Evolutionary conservation across 768 basidiomycete genomes (phyloP).

Genomic region (Phanerochaete carnosa): DNA sequence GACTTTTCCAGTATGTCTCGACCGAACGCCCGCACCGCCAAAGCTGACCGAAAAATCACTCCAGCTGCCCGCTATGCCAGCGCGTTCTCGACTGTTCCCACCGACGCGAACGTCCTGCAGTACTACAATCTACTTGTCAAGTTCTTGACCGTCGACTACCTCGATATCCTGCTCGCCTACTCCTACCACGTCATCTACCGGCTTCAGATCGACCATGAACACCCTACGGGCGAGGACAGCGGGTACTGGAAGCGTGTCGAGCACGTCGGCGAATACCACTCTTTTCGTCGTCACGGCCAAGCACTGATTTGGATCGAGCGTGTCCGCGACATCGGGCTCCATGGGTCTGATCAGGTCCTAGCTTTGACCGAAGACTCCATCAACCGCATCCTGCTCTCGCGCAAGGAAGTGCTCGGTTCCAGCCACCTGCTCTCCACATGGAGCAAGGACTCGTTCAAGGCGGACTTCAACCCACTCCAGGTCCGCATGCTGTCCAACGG

Average conservation of each 20-base stretch:
- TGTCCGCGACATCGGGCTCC: not conserved
- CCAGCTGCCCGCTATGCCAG: not conserved
- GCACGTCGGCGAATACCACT: not conserved
- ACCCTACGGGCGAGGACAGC: not conserved
- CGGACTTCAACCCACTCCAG: constrained; percentile 9
- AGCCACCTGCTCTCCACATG: constrained; percentile 6
- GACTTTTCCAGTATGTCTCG: constrained; percentile 13
- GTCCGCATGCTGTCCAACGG: constrained; percentile 14
- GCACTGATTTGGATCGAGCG: not conserved
- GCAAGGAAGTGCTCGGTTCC: constrained; percentile 5
- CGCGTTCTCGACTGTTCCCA: constrained; percentile 2
- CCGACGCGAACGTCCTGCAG: not conserved
- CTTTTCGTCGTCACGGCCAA: not conserved
- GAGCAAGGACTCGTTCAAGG: constrained; percentile 8
- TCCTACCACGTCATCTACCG: constrained; percentile 1
- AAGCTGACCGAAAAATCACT: not conserved
- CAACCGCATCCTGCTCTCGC: constrained; percentile 7
- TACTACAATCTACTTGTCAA: constrained; percentile 4
- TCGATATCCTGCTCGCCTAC: constrained; percentile 2
- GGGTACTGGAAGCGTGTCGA: not conserved
- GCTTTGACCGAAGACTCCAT: constrained; percentile 15
- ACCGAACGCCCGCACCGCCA: no score
- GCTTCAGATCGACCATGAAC: not conserved
- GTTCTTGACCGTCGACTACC: constrained; percentile 4
- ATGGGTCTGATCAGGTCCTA: constrained; percentile 11